Percentiles rank a stretch among this genome's conserved stretches.
phyloP scores from a whole-genome alignment of 352 stramenopile genomes.

The Globisporangium perplexum region DNA sequence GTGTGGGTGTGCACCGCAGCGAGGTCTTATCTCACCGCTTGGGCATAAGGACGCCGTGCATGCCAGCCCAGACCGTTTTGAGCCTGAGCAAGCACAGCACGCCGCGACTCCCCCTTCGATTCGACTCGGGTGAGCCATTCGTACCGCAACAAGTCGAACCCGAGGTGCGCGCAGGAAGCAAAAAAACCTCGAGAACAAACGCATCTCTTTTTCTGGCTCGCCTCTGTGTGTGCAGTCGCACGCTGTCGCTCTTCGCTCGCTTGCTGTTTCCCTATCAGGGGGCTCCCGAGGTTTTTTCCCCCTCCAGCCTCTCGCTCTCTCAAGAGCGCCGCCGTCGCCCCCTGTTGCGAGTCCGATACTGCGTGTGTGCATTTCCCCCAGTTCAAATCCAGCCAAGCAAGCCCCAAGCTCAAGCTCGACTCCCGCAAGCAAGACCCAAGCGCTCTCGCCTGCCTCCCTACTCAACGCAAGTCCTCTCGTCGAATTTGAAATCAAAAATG shows the following conservation, averaged over 20 bases:
- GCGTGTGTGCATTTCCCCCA: slow-evolving; percentile 28
- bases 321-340: not conserved
- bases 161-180: not conserved
- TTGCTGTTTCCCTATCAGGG: slow-evolving; percentile 12
- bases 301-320: not conserved
- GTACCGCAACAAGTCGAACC: not conserved
- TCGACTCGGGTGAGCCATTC: not conserved
- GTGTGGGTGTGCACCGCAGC: too few species aligned
- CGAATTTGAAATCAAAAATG: slow-evolving; percentile 35
- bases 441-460: not conserved
- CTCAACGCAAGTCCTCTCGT: slow-evolving; percentile 24
- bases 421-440: not conserved
- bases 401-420: slow-evolving; percentile 2
- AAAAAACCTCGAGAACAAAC: slow-evolving; percentile 4
- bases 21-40: too few species aligned
- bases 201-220: slow-evolving; percentile 1
- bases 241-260: not conserved
- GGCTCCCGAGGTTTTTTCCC: slow-evolving; percentile 16
- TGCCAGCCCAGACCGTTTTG: too few species aligned
- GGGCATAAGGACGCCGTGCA: too few species aligned
- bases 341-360: slow-evolving; percentile 9
- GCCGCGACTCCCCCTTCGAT: too few species aligned
- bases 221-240: not conserved
- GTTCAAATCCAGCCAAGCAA: slow-evolving; percentile 57
- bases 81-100: too few species aligned